Conservation (phyloP, 495 filamentous ascomycete species). For the Diplogelasinospora grovesii region DNA sequence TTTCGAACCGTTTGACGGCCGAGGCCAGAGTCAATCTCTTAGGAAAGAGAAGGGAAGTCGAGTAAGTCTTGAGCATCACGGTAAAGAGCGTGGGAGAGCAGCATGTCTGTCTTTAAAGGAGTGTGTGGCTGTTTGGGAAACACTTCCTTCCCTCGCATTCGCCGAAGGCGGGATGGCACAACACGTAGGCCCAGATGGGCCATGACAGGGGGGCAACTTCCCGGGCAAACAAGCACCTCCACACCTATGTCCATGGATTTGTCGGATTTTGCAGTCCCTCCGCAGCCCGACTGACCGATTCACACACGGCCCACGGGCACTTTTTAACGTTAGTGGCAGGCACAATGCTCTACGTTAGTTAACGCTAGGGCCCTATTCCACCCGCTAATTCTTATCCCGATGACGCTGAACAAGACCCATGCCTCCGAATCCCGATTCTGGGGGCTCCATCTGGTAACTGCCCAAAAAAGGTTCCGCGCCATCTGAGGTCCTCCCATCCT, state of each 20-base stretch:
- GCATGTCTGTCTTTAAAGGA: no score
- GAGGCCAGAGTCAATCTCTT: constrained; percentile 19
- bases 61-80: constrained; percentile 26
- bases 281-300: constrained; percentile 13
- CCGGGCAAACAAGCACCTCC: no score
- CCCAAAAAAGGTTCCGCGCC: not conserved
- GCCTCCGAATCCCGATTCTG: not conserved
- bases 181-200: no score
- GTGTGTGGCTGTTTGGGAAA: no score
- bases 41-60: constrained; percentile 14
- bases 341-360: no score
- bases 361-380: no score
- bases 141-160: no score
- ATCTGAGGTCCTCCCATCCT: not conserved
- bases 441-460: not conserved
- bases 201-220: no score
- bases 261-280: constrained; percentile 23
- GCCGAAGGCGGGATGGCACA: no score
- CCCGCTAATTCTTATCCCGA: constrained; percentile 1
- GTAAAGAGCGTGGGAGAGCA: constrained; percentile 1
- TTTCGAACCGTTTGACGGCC: constrained; percentile 5
- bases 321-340: no score
- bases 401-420: constrained; percentile 1
- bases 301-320: not conserved
- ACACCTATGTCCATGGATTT: no score